Conservation (phyloP, 768 basidiomycete genomes). For the Leccinum broughii region DNA sequence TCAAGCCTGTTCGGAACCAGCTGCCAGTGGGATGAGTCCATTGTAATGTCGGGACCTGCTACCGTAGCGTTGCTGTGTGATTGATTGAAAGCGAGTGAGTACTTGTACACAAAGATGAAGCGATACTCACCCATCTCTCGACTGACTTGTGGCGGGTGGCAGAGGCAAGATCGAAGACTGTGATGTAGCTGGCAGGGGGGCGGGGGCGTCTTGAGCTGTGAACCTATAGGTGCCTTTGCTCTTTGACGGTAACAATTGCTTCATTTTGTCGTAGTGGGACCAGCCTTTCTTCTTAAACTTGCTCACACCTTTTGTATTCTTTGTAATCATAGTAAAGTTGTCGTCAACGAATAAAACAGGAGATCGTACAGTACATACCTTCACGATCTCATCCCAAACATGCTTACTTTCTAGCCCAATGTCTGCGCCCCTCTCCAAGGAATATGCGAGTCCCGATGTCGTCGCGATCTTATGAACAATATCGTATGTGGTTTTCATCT, state of each 20-base stretch:
- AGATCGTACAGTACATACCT: not conserved
- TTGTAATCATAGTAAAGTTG: no score
- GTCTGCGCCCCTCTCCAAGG: not conserved
- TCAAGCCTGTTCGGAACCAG: no score
- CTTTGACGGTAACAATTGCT: not conserved
- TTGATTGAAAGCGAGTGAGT: no score
- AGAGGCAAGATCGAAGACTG: not conserved
- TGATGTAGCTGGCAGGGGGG: not conserved
- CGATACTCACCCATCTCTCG: no score
- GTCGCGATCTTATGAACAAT: not conserved
- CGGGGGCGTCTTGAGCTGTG: not conserved
- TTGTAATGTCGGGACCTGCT: no score
- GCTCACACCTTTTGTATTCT: not conserved
- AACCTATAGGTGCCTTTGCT: not conserved
- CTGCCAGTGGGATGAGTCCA: no score
- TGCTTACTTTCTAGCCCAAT: not conserved
- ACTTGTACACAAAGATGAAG: no score
- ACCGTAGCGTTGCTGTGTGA: no score
- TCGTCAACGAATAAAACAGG: no score
- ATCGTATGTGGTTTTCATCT: not conserved
- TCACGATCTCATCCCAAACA: not conserved
- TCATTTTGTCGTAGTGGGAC: not conserved
- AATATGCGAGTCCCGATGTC: not conserved
- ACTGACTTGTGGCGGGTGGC: no score
- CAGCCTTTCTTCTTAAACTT: not conserved